A percentile compares a stretch with the other conserved stretches of the same genome.
These are phyloP conservation scores for Diaporthe helianthi DNA, from an alignment of 2,329 filamentous ascomycete genomes.

Conservation along the genomic window DNA sequence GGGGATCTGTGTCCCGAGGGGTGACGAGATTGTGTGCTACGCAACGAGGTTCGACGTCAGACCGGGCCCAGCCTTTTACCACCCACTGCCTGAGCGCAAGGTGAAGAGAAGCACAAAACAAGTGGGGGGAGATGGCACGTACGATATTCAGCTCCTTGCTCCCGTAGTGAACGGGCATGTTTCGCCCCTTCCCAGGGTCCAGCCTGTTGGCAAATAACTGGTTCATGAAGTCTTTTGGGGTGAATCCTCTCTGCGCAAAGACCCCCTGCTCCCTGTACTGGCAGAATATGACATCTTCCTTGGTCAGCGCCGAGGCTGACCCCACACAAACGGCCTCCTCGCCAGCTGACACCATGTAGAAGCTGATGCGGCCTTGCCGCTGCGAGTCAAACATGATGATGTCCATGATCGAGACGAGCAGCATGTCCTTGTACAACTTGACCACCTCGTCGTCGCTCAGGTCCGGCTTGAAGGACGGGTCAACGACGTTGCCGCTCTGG, in stretches of 20 bases:
- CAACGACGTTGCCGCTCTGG: conserved; percentile 84
- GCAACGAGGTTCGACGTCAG: conserved; percentile 30
- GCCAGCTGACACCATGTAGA: conserved; percentile 96
- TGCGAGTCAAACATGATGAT: conserved; percentile 98
- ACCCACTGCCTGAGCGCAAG: background rate
- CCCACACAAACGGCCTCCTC: conserved; percentile 95
- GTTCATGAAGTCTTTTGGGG: conserved; percentile 88
- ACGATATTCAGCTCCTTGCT: conserved; percentile 84
- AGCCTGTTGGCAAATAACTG: conserved; percentile 89
- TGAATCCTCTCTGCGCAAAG: conserved; percentile 88
- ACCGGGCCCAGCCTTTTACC: background rate
- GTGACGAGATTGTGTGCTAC: conserved; percentile 78
- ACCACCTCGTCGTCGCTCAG: conserved; percentile 69
- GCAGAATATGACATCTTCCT: conserved; percentile 88
- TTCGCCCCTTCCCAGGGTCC: conserved; percentile 82
- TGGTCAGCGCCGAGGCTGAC: conserved; percentile 81
- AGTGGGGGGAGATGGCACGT: conserved; percentile 42
- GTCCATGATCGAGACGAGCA: conserved; percentile 84
- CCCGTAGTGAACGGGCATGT: conserved; percentile 98
- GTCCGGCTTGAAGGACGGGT: conserved; percentile 72
- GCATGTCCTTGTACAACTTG: conserved; percentile 70
- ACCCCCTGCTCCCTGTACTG: conserved; percentile 96
- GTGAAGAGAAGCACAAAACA: background rate
- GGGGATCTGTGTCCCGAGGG: conserved; percentile 80
- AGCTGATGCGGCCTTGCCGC: conserved; percentile 89